Evolutionary conservation across 768 basidiomycete genomes (phyloP), one percentile per base, ranked within the genome.

Genomic region (Mycena maculata): DNA sequence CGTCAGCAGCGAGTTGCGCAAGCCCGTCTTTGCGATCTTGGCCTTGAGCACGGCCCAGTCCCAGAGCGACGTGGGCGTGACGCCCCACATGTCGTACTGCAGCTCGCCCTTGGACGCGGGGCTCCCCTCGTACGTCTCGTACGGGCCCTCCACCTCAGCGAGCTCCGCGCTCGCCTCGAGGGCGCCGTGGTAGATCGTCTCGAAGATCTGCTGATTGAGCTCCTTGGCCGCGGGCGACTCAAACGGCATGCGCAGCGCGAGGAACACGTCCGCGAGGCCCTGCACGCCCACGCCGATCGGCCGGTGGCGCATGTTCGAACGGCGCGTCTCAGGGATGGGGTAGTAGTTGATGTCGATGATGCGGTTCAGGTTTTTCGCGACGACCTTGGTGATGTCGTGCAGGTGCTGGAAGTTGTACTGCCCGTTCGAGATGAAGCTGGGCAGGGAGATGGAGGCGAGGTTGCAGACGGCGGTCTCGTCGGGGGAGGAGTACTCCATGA

Each of bases 391-490:
- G 68, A 94, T 90, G 52, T 89, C 89, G 78, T 94, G 92, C 20
- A 94, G 82, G 74, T 87, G 89, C 75, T 91, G 82, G 84, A 93
- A 94, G 81, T 94, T 87, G 76, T 93, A 94, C 59, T 77, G 74
- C 55, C 85, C 86, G 66, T 86, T 80, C 63, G 80, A 80, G 78
- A 94, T 86, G 80, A 90, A 94, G 22, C 90, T 86, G 5, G 92
- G 92, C 15, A 94, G 84, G 3, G 92, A 90, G 72, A 94, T 84
- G 16, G 92, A 94, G 6, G 92, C 93, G 60, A 93, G 86, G 79
- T 93, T 94, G 84, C 93, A 94, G 39, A 94, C 92, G 38, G 92
- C 93, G 62, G 87, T 89, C 78, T 93, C 93, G 66, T 94, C 93
- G 6, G 92, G 91, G 18, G 93, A 81, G 59, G 91, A 92, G 82